phyloP scores from a whole-genome alignment of 768 basidiomycete genomes.

The Calocybe cyanea region DNA sequence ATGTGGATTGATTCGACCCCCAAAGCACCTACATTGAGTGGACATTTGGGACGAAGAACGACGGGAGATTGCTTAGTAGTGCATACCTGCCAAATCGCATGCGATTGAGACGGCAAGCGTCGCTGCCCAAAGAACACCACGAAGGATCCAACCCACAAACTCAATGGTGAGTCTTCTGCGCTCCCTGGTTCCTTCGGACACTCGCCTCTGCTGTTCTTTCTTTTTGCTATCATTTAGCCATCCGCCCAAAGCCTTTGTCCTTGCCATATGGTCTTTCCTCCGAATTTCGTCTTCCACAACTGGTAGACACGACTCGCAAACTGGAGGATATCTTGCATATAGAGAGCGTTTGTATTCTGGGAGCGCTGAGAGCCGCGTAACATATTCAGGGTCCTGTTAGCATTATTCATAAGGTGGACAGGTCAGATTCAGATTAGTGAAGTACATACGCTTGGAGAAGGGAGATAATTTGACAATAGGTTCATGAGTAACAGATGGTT shows the following conservation, averaged over 20 bases:
- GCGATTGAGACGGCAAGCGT: slow-evolving; percentile 40
- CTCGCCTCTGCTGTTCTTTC: slow-evolving; percentile 52
- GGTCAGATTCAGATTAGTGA: neutral
- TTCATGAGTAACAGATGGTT: slow-evolving; percentile 88
- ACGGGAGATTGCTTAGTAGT: neutral
- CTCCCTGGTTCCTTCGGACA: slow-evolving; percentile 35
- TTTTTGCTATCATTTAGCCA: slow-evolving; percentile 66
- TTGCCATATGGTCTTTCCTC: slow-evolving; percentile 79
- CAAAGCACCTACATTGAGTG: slow-evolving; percentile 25
- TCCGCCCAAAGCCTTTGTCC: slow-evolving; percentile 67
- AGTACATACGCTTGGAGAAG: slow-evolving; percentile 62
- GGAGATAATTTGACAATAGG: slow-evolving; percentile 86
- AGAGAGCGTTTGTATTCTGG: slow-evolving; percentile 73
- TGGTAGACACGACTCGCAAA: slow-evolving; percentile 73
- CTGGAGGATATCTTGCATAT: slow-evolving; percentile 80
- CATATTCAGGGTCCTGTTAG: slow-evolving; percentile 71
- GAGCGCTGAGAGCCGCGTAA: slow-evolving; percentile 54
- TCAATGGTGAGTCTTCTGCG: slow-evolving; percentile 44
- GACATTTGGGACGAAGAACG: neutral
- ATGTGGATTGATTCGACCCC: slow-evolving; percentile 25
- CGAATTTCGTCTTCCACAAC: slow-evolving; percentile 80
- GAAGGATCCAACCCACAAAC: slow-evolving; percentile 61
- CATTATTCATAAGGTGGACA: slow-evolving; percentile 3
- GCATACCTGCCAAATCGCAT: slow-evolving; percentile 47
- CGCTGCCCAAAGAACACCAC: slow-evolving; percentile 63